Percentiles rank a stretch among this genome's conserved stretches.
These are phyloP conservation scores for Globisporangium spinosum DNA, from an alignment of 352 stramenopile genomes.

Conservation along the genomic window DNA sequence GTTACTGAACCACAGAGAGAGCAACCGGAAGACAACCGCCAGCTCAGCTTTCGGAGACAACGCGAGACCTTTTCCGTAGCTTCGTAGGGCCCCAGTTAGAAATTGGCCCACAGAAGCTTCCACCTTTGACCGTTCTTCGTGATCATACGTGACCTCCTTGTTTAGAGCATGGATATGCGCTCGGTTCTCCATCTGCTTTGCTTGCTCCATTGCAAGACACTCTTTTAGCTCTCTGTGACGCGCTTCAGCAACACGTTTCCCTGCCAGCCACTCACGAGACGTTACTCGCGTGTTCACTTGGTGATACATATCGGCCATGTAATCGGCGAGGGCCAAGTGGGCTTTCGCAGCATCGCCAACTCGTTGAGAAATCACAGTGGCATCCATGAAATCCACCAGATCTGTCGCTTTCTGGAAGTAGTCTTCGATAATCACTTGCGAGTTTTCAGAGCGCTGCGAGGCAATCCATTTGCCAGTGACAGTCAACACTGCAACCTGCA, in stretches of 20 bases:
- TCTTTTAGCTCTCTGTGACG: constrained; percentile 57
- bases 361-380: constrained; percentile 31
- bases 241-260: constrained; percentile 70
- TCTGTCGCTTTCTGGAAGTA: constrained; percentile 87
- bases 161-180: constrained; percentile 67
- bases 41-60: constrained; percentile 71
- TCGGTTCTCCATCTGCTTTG: constrained; percentile 60
- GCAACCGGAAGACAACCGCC: constrained; percentile 89
- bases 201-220: constrained; percentile 54
- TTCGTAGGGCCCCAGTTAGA: constrained; percentile 83
- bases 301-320: constrained; percentile 91
- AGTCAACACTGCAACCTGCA: constrained; percentile 63
- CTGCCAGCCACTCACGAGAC: constrained; percentile 88
- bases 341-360: constrained; percentile 61
- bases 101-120: constrained; percentile 85
- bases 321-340: constrained; percentile 86
- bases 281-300: constrained; percentile 81
- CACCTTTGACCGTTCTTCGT: constrained; percentile 83
- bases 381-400: constrained; percentile 49
- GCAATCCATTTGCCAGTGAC: constrained; percentile 92
- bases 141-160: constrained; percentile 88
- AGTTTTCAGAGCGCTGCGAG: constrained; percentile 90
- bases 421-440: constrained; percentile 89
- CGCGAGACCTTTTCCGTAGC: constrained; percentile 68
- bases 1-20: constrained; percentile 95